Conservation (phyloP, 345 rosid species). For the Euphorbia pulcherrima region DNA sequence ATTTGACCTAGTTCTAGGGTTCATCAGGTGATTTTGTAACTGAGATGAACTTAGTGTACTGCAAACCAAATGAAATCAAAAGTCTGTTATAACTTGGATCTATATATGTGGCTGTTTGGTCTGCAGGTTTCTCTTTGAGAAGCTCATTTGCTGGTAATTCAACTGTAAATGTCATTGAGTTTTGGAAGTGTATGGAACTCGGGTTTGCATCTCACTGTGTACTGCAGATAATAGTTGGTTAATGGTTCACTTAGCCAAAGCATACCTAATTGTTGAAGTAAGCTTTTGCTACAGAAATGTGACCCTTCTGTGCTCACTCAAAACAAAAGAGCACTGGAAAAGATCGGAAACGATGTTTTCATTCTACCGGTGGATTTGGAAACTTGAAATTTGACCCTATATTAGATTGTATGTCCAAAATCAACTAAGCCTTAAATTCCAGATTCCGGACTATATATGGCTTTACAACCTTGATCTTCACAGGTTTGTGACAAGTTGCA, state of each 20-base stretch:
- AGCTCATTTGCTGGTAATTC: not conserved
- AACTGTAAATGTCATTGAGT: not conserved
- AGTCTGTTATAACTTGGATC: not conserved
- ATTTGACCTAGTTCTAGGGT: too few species aligned
- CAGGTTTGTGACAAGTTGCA: not conserved
- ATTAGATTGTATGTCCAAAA: not conserved
- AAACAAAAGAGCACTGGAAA: not conserved
- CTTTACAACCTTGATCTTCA: not conserved
- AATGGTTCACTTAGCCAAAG: not conserved
- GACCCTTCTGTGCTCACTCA: not conserved
- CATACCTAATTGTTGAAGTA: not conserved
- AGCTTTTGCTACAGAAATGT: conserved; percentile 14
- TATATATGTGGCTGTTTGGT: not conserved
- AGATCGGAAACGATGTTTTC: not conserved
- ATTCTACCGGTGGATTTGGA: not conserved
- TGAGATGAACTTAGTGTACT: too few species aligned
- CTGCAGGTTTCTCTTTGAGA: conserved; percentile 15
- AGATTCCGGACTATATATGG: not conserved
- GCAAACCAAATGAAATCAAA: too few species aligned
- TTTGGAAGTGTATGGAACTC: not conserved
- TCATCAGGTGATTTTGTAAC: too few species aligned
- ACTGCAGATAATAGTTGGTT: conserved; percentile 1
- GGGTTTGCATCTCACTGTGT: not conserved
- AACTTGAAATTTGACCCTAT: not conserved
- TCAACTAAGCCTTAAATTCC: not conserved